Base-by-base conservation (phyloP, 306 rosid genomes). In the Hylodesmum podocarpum region DNA sequence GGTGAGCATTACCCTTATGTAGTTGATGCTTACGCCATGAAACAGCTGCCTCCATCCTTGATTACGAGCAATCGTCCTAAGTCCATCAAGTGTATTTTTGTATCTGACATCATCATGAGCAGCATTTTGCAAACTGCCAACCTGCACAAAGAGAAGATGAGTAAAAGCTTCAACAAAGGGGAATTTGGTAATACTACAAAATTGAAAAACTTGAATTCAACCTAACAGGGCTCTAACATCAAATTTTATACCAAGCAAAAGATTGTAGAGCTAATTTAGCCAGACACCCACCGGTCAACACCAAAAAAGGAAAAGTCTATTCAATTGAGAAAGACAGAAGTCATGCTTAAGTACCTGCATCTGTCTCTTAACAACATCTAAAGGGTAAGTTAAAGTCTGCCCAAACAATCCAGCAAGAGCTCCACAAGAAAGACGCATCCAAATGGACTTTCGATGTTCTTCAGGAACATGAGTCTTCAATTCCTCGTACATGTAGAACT, bases 321-420 rank as follows among this genome's bases (percentile, higher is more conserved):
- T 15, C 66, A 19, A 13, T 21, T 13, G 29, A 72, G 40, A 4
- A 8, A 27, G 22, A 63, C 19, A 64, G 47, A 29, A 34, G 44
- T 63, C 14, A 47, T 34, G 37, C 22, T 65, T 6, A 65, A 12
- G 18, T 86, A 92, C 98, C 98, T 94, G 99, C 99, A 95, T 92
- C 73, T 95, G 99, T 84, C 99, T 88, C 89, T 96, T 89, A 33
- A 95, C 97, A 70, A 95, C 99, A 77, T 95, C 99, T 78, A 95
- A 77, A 27, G 99, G 99, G 83, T 95, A 95, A 0, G 99, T 95
- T 80, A 90, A 54, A 13, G 99, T 95, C 88, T 95, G 99, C 72
- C 99, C 99, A 79, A 92, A 89, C 81, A 95, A 80, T 61, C 97
- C 98, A 64, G 99, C 99, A 16, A 95, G 79, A 65, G 99, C 99